Conservation (phyloP, 2,329 filamentous ascomycete species). For the Rhynchosporium secalis region DNA sequence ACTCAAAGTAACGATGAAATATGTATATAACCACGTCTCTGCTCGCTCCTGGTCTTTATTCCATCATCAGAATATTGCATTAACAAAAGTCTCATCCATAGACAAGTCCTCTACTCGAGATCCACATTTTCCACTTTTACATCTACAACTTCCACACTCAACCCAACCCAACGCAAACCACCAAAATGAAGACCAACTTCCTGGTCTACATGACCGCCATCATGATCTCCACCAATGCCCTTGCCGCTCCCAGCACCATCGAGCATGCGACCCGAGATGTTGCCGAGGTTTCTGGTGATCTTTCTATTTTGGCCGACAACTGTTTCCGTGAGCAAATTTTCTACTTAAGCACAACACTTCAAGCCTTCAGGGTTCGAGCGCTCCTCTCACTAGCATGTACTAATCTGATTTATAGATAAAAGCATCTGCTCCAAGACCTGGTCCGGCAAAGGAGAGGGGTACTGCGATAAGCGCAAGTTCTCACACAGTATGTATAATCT, state of each 20-base stretch:
- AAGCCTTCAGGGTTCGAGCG: too few relatives aligned
- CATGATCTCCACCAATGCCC: constrained; percentile 3
- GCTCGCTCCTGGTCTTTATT: neutral
- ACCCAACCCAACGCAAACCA: neutral
- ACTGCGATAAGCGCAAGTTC: constrained; percentile 2
- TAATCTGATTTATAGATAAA: neutral
- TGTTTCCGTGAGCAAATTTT: constrained; percentile 7
- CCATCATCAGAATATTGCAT: neutral
- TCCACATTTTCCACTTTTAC: neutral
- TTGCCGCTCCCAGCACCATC: constrained; percentile 2
- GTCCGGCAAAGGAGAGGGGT: constrained; percentile 11
- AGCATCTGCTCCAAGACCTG: constrained; percentile 9
- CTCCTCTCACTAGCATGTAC: too few relatives aligned
- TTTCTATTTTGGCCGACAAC: constrained; percentile 6
- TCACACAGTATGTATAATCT: neutral
- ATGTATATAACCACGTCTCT: neutral
- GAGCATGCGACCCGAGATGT: constrained; percentile 3
- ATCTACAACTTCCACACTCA: too few relatives aligned
- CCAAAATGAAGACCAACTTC: constrained; percentile 17
- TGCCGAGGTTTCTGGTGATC: neutral
- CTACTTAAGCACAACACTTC: neutral
- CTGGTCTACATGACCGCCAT: constrained; percentile 1
- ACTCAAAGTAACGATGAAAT: neutral
- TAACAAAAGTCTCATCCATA: neutral
- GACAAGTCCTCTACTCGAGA: neutral